Percentiles rank a stretch among this genome's conserved stretches.
Conservation (phyloP, 106 monocot species). For the Acorus calamus region DNA sequence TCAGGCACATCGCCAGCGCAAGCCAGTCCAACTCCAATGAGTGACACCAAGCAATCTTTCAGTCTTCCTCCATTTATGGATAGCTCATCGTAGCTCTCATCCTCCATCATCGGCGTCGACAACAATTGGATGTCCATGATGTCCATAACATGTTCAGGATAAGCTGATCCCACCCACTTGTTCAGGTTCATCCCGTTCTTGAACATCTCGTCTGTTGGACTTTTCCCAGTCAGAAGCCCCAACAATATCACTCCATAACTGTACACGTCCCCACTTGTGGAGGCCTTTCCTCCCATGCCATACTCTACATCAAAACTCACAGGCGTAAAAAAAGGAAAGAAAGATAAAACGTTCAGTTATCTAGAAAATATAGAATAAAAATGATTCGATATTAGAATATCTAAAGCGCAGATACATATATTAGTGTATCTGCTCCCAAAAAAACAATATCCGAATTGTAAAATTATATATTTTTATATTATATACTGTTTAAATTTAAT, state of each 20-base stretch:
- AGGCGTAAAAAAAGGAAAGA: not conserved
- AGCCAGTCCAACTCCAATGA: conserved; percentile 2
- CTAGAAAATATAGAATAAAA: no score
- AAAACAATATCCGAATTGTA: no score
- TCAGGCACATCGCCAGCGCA: conserved; percentile 2
- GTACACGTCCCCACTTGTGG: conserved; percentile 27
- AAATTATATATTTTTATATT: no score
- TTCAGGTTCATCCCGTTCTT: conserved; percentile 6
- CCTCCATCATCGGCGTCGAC: not conserved
- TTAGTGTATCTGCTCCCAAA: not conserved
- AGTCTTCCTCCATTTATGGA: not conserved
- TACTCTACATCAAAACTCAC: conserved; percentile 9
- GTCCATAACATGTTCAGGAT: conserved; percentile 3
- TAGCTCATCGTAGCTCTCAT: no score
- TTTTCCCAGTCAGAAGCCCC: conserved; percentile 33
- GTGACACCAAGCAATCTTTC: conserved; percentile 3
- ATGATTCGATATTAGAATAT: no score
- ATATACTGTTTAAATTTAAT: no score
- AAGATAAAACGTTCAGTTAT: no score
- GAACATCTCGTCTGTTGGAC: conserved; percentile 20
- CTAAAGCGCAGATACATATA: no score
- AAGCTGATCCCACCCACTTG: conserved; percentile 16
- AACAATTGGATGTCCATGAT: conserved; percentile 12
- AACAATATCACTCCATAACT: conserved; percentile 28
- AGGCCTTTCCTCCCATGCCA: conserved; percentile 20